Conservation (phyloP, 1,284 basidiomycete genomes). For the Microbotryomycetes sp. region DNA sequence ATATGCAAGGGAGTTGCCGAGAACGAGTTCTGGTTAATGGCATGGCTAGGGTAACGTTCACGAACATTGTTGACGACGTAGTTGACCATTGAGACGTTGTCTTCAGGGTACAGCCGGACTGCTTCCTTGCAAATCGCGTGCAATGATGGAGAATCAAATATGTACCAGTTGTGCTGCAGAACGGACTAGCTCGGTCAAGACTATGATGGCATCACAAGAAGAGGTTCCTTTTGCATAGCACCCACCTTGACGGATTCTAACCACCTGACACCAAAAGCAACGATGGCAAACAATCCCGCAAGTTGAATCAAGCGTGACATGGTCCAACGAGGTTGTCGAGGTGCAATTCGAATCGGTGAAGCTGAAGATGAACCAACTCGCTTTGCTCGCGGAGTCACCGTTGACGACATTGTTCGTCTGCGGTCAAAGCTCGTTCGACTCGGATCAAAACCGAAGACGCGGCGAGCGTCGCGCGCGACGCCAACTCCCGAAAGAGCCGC, state of each 20-base stretch:
- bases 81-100: conserved; percentile 60
- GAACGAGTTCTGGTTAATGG: conserved; percentile 53
- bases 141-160: conserved; percentile 60
- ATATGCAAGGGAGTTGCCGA: conserved; percentile 13
- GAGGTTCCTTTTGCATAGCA: neutral
- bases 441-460: neutral
- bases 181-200: neutral
- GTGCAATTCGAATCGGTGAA: neutral
- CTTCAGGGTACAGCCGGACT: conserved; percentile 55
- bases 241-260: conserved; percentile 33
- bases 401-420: neutral
- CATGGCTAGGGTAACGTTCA: conserved; percentile 43
- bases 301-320: conserved; percentile 15
- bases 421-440: neutral
- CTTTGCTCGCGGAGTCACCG: neutral
- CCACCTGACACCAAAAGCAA: conserved; percentile 12
- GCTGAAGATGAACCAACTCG: neutral
- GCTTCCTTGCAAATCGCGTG: conserved; percentile 66
- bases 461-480: neutral
- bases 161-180: conserved; percentile 47
- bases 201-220: neutral
- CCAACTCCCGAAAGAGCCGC: neutral
- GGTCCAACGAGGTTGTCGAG: conserved; percentile 6
- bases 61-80: conserved; percentile 66
- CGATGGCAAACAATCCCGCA: conserved; percentile 14